Evolutionary conservation across 2,329 filamentous ascomycete species (phyloP), one percentile per base, ranked within the genome.

Genomic region (Colletotrichum kahawae): DNA sequence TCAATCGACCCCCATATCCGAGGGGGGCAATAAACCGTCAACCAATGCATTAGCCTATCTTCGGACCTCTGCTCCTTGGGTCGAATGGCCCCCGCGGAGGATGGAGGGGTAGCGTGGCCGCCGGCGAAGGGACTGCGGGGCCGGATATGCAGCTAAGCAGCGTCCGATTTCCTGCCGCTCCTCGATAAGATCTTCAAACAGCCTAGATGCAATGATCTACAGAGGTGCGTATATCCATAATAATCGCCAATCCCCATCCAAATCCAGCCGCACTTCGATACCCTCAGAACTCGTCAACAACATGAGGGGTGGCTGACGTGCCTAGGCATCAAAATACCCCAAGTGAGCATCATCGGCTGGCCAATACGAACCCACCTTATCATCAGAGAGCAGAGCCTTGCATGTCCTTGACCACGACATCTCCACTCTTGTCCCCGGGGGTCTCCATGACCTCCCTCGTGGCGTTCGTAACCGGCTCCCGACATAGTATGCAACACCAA

Each of bases 11-110:
- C n/a, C 48, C 33, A 51, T 38, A 16, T 36, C 57, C 21, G 43
- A 73, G 63, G 62, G 36, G 51, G 73, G 69, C 24, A 75, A 75
- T 54, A 29, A 75, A 21, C 63, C 59, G 34, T 59, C 73, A 75
- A 73, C 21, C 10, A 36, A 36, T 75, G 63, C 69, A 73, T 75
- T 67, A 64, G 57, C 38, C 27, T 56, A 29, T 57, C 51, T 33
- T 64, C 9, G 24, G 21, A 8, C 43, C 68, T 62, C 57, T 62
- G 27, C 33, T 60, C 57, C 29, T 21, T 36, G 51, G 62, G 68
- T 54, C 62, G 63, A 21, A 14, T 34, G 56, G 59, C 24, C 24
- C 51, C 21, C 12, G 48, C n/a, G 62, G 60, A 63, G 27, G 33
- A 33, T 63, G 24, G 34, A 34, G 29, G 27, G 60, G 69, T 75